phyloP scores from a whole-genome alignment of 2,329 filamentous ascomycete genomes.

The Penicillium concentricum region DNA sequence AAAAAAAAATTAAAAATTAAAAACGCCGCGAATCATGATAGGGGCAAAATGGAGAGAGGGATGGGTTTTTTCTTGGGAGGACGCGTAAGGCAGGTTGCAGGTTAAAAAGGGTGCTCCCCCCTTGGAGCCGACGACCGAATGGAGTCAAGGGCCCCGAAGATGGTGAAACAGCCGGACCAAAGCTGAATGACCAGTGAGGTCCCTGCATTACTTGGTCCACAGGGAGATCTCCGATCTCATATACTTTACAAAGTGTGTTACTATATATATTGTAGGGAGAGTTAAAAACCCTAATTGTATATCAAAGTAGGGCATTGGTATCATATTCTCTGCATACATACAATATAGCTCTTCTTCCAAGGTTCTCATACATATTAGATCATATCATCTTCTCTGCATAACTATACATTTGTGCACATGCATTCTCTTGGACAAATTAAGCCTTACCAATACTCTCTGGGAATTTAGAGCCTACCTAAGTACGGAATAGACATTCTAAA shows the following conservation, averaged over 20 bases:
- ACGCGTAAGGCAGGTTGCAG: conserved; percentile 32
- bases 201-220: conserved; percentile 13
- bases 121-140: conserved; percentile 19
- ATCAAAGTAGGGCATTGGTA: neutral
- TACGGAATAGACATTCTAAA: conserved; percentile 9
- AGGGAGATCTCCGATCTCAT: conserved; percentile 5
- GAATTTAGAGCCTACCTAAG: neutral
- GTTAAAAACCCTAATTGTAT: neutral
- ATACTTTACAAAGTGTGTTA: neutral
- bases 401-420: neutral
- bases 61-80: conserved; percentile 13
- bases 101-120: conserved; percentile 18
- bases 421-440: neutral
- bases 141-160: conserved; percentile 30
- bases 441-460: neutral
- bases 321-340: no score
- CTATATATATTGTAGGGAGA: neutral
- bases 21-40: conserved; percentile 5
- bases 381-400: neutral
- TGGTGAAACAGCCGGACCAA: conserved; percentile 29
- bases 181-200: conserved; percentile 16
- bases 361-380: neutral
- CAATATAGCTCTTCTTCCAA: no score
- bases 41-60: neutral
- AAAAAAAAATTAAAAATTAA: neutral